phyloP scores from a whole-genome alignment of 768 basidiomycete genomes.

The Inosperma sp. region DNA sequence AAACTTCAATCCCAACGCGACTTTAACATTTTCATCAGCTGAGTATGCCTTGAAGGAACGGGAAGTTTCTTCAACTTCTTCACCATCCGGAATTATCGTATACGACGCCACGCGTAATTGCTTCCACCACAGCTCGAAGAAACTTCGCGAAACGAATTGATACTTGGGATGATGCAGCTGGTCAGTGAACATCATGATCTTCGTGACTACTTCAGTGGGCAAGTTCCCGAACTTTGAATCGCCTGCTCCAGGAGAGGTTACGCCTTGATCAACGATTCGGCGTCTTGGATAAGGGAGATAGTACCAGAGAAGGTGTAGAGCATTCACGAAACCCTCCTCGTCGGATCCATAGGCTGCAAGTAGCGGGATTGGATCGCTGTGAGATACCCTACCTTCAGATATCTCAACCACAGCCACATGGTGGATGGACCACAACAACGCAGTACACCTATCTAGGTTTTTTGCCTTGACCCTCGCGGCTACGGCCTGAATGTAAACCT shows the following conservation, averaged over 20 bases:
- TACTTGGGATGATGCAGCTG: constrained; percentile 1
- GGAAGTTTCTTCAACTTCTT: background rate
- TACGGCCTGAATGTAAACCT: background rate
- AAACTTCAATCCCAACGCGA: background rate
- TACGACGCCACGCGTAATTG: background rate
- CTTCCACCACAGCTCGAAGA: background rate
- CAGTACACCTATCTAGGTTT: background rate
- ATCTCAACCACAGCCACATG: background rate
- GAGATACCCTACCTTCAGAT: background rate
- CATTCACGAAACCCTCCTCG: background rate
- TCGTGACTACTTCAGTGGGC: background rate
- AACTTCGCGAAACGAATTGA: background rate
- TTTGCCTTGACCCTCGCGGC: background rate
- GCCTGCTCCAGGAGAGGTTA: background rate
- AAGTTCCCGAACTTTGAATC: background rate
- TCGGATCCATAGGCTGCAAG: background rate
- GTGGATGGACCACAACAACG: background rate
- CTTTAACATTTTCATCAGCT: background rate
- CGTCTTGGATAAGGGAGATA: background rate
- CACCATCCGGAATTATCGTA: background rate
- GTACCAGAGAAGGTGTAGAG: background rate
- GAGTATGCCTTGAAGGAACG: background rate
- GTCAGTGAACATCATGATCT: background rate
- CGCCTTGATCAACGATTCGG: background rate
- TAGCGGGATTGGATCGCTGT: background rate